Evolutionary conservation across 1,139 yeast genomes (phyloP).

Genomic region (Magnusiomyces tetraspermus): DNA sequence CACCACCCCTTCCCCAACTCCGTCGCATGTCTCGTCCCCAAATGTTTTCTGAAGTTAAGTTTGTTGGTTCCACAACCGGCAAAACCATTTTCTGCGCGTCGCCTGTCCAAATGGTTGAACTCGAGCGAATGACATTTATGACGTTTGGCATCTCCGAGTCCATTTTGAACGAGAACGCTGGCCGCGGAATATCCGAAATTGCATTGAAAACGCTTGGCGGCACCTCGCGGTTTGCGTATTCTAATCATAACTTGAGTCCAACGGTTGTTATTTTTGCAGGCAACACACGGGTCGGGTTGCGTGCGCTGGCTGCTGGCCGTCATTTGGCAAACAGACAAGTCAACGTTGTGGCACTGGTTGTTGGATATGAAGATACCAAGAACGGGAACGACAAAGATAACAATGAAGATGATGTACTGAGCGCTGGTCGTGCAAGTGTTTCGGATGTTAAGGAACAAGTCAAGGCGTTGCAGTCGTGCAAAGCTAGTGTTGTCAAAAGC

Average conservation of each 20-base stretch:
- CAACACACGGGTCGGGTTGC: conserved; percentile 60
- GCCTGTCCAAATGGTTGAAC: conserved; percentile 73
- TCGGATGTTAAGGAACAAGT: conserved; percentile 35
- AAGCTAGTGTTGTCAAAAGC: conserved; percentile 42
- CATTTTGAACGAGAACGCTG: conserved; percentile 59
- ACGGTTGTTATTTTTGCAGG: conserved; percentile 65
- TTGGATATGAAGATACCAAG: conserved; percentile 27
- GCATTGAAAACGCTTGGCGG: conserved; percentile 64
- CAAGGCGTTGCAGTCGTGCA: conserved; percentile 44
- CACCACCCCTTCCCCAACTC: conserved; percentile 10
- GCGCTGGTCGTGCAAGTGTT: neutral
- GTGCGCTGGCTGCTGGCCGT: conserved; percentile 74
- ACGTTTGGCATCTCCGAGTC: conserved; percentile 46
- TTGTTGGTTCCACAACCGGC: conserved; percentile 16
- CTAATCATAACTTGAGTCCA: conserved; percentile 72
- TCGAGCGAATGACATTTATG: conserved; percentile 48
- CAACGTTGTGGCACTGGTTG: conserved; percentile 50
- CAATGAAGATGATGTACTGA: conserved; percentile 23
- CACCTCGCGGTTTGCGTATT: conserved; percentile 45
- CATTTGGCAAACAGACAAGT: conserved; percentile 70
- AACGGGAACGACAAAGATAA: conserved; percentile 17
- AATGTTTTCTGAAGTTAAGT: conserved; percentile 12
- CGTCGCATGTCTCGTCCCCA: conserved; percentile 15
- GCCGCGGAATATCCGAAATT: conserved; percentile 54
- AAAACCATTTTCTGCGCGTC: conserved; percentile 49